Base-by-base conservation (phyloP, 345 rosid genomes). In the Cardamine occulta region DNA sequence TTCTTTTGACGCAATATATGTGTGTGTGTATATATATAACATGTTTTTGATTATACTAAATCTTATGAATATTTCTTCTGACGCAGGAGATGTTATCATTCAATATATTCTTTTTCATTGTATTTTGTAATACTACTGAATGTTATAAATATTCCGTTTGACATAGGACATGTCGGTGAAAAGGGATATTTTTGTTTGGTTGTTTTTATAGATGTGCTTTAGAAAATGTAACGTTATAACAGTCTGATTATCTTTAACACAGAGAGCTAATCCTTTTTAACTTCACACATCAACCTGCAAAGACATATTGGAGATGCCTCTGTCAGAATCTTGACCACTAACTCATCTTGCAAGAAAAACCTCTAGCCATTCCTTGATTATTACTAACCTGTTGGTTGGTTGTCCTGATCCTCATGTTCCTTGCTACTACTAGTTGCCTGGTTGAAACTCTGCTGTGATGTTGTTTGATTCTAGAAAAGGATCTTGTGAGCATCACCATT, bases 361-460 rank as follows among this genome's bases (percentile, higher is more conserved):
- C 31, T 56, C 13, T 26, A 12, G 14, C 19, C 8, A 21, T 9
- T 19, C 26, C 59, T 19, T 24, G 8, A 35, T 26, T 26, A 8
- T 51, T 45, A 51, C 53, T 28, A n/a, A 57, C 78, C 35, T 52
- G 7, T 32, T 59, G 78, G 81, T 35, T 61, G 29, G 13, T 66
- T 66, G 6, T 8, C 63, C 26, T 57, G 64, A 23, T 66, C 75
- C 28, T 31, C 65, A 53, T n/a, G 59, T 59, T 59, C 70, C 35
- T 60, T 66, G 40, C 59, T 73, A 73, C 52, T 66, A 51, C 69
- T 60, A n/a, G n/a, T n/a, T 39, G 70, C 61, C 48, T 72, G 53
- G 48, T 34, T 23, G 17, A 37, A 24, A 67, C 58, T 59, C 19
- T 8, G 19, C 18, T 66, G 78, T 12, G 69, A 21, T 40, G 63